Percentiles rank a stretch among this genome's conserved stretches.
phyloP scores from a whole-genome alignment of 148 eudicot genomes.

The Rheum nobile region DNA sequence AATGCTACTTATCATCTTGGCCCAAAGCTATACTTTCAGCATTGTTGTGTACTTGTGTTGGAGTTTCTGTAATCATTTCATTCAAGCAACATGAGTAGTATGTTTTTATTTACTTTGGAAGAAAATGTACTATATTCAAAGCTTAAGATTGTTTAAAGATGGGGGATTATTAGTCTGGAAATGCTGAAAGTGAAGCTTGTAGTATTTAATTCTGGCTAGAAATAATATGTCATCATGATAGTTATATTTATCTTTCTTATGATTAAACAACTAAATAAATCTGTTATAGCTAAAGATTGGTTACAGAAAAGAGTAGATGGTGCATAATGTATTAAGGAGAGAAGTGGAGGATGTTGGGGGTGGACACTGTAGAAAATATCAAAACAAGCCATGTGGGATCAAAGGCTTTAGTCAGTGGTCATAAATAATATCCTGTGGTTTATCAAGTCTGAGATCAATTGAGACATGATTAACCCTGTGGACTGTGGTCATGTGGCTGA shows the following conservation, averaged over 20 bases:
- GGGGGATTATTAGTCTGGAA: background rate
- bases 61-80: background rate
- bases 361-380: background rate
- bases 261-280: too few relatives aligned
- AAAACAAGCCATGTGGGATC: background rate
- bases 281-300: too few relatives aligned
- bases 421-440: background rate
- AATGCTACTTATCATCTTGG: background rate
- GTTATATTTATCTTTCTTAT: background rate
- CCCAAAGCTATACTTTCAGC: background rate
- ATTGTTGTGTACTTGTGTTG: background rate
- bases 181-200: background rate
- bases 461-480: background rate
- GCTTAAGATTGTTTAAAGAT: background rate
- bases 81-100: background rate
- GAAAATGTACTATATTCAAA: background rate
- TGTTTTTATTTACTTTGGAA: background rate
- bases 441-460: background rate
- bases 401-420: background rate
- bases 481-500: background rate
- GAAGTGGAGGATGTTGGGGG: background rate
- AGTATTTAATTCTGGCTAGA: background rate
- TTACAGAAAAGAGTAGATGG: background rate
- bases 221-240: background rate
- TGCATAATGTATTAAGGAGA: too few relatives aligned